Conservation (phyloP, 257 asterid species). For the Rauvolfia tetraphylla region DNA sequence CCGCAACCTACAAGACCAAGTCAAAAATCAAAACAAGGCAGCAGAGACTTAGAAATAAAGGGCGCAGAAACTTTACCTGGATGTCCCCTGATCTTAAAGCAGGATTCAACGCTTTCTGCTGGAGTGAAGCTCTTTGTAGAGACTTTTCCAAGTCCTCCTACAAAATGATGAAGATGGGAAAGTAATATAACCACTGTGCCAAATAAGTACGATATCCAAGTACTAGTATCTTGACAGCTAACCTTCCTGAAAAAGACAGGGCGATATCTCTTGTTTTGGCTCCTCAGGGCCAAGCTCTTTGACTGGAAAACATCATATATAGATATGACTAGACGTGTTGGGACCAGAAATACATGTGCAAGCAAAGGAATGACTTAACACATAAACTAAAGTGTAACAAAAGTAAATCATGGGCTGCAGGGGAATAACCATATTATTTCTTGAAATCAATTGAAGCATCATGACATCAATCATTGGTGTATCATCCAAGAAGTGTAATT, state of each 20-base stretch:
- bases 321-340: constrained; percentile 14
- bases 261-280: constrained; percentile 72
- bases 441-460: neutral
- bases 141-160: constrained; percentile 89
- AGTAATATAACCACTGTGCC: neutral
- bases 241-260: constrained; percentile 94
- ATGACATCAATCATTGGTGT: neutral
- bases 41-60: neutral
- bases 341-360: neutral
- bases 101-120: constrained; percentile 67
- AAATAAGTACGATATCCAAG: neutral
- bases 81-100: constrained; percentile 58
- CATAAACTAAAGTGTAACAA: neutral
- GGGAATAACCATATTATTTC: neutral
- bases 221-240: constrained; percentile 16
- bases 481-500: neutral
- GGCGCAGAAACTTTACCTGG: constrained; percentile 40
- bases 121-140: constrained; percentile 59
- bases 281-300: constrained; percentile 70
- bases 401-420: neutral
- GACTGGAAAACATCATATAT: constrained; percentile 47
- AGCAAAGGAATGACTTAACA: neutral
- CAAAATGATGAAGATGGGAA: constrained; percentile 11
- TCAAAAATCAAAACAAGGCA: neutral
- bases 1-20: constrained; percentile 57